Evolutionary conservation across 306 rosid genomes (phyloP), one percentile per base, ranked within the genome.

Genomic region (Fragaria iinumae): DNA sequence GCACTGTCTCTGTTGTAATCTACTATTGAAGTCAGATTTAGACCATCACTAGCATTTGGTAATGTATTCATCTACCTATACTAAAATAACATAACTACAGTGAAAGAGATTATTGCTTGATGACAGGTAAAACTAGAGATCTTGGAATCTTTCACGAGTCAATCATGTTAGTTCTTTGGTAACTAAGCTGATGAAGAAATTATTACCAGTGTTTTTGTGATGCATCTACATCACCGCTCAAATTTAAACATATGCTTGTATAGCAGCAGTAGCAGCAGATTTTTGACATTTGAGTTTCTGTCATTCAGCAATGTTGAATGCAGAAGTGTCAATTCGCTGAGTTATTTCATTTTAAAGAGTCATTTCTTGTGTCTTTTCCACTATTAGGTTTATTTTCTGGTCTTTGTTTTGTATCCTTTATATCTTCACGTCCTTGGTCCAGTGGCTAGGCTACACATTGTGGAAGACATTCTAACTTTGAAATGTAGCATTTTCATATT

Each of bases 1-100:
- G 95, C 89, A 80, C 88, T 89, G 9, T 87, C 90, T 70, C 84
- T 83, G 67, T 82, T 88, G 83, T 77, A 88, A 74, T 91, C 98
- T 49, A 92, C 90, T 66, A 82, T 90, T 97, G 89, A 83, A 87
- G 90, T 59, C 49, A 32, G 32, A 68, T 36, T 48, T 14, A 6
- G 20, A 52, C 7, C 8, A 34, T 71, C 60, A 4, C 16, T 11
- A 4, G n/a, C 55, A 0, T 39, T 21, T 44, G 8, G 27, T 5
- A 25, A 36, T 57, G 59, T 6, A 53, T 2, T 53, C 59, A 18
- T 25, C 59, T 20, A 6, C 25, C 25, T 53, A 7, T 18, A 17
- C 53, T 16, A 53, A 53, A 53, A n/a, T 0, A 20, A 53, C 11
- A 20, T 53, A 53, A 20, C 8, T 20, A 2, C 59, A 53, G 11